These are phyloP conservation scores for Pestalotiopsis fici DNA, from an alignment of 2,329 filamentous ascomycete species.

Conservation along the genomic window DNA sequence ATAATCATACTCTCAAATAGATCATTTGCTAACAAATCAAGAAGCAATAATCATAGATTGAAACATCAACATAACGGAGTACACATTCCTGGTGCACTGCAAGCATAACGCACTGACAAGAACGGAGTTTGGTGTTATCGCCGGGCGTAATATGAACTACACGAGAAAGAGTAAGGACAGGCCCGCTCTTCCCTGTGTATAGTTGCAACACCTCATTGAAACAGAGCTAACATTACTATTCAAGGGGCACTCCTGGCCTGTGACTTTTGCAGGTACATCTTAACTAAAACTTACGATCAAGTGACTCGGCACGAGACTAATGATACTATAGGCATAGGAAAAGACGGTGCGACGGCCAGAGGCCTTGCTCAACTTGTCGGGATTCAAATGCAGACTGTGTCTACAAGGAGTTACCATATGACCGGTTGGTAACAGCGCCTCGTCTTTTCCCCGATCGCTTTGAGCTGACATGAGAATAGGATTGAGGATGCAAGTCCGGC, in stretches of 20 bases:
- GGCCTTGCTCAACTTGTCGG: constrained; percentile 37
- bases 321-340: constrained; percentile 33
- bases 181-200: not conserved
- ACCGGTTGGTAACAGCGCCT: constrained; percentile 23
- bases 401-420: constrained; percentile 38
- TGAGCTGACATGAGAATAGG: constrained; percentile 16
- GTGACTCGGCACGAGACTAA: not conserved
- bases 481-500: constrained; percentile 34
- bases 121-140: not conserved
- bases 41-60: not conserved
- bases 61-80: not conserved
- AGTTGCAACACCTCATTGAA: not conserved
- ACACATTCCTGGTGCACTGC: not conserved
- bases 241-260: constrained; percentile 40
- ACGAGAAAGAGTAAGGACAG: constrained; percentile 4
- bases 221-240: not conserved
- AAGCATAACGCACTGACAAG: not conserved
- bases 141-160: constrained; percentile 5
- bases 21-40: not conserved
- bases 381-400: constrained; percentile 39
- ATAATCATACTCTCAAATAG: not conserved
- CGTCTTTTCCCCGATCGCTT: not conserved
- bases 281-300: not conserved
- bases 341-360: constrained; percentile 37
- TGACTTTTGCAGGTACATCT: constrained; percentile 35